These are phyloP conservation scores for Actinidia polygama DNA, from an alignment of 179 eudicot genomes.

Conservation along the genomic window DNA sequence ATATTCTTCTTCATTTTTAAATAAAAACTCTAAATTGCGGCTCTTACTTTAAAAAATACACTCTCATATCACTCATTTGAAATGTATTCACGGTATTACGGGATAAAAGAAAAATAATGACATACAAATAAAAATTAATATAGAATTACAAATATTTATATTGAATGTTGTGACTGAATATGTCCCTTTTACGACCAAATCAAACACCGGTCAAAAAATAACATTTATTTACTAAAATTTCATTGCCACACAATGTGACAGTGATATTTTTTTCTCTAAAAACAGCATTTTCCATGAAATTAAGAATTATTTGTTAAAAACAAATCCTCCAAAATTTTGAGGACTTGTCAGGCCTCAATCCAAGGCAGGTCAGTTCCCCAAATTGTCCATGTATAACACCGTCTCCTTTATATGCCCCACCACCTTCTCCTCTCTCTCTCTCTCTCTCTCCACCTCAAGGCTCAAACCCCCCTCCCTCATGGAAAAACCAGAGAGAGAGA, in stretches of 20 bases:
- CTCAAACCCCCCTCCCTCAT: conserved; percentile 22
- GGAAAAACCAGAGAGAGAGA: conserved; percentile 67
- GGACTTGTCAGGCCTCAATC: not conserved
- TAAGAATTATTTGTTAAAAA: not conserved
- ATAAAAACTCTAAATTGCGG: no score
- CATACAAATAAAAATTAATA: no score
- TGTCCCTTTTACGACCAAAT: not conserved
- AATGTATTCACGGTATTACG: no score
- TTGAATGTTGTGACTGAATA: no score
- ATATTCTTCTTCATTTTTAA: no score
- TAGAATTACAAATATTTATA: no score
- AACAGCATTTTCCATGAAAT: not conserved
- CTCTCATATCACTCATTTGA: no score
- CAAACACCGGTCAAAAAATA: no score
- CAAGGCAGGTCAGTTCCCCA: not conserved
- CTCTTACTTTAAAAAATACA: no score
- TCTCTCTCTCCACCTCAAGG: not conserved
- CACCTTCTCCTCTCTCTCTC: not conserved
- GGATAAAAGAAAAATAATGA: no score
- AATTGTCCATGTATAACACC: not conserved
- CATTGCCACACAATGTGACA: no score
- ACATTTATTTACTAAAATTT: not conserved
- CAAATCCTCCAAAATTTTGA: not conserved
- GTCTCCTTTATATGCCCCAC: not conserved
- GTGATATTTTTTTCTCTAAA: no score